Conservation (phyloP, 1,284 basidiomycete genomes). For the Rhodofomes roseus region DNA sequence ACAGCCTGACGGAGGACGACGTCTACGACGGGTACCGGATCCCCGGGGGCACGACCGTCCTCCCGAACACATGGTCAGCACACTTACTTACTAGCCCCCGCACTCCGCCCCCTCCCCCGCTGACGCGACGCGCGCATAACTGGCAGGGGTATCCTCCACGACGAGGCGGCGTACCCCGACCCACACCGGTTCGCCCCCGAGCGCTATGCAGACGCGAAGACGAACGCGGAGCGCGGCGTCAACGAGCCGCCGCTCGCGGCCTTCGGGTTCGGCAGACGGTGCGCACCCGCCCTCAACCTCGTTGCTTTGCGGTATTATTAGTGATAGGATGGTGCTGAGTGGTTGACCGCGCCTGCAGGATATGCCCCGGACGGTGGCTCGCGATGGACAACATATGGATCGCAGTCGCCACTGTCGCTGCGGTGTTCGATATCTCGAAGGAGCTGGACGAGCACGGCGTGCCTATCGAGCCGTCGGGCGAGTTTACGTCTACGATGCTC, state of each 20-base stretch:
- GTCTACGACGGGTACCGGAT: constrained; percentile 17
- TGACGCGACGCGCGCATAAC: no score
- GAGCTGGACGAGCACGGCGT: constrained; percentile 21
- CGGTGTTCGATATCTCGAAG: constrained; percentile 27
- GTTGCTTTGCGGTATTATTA: not conserved
- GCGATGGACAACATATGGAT: constrained; percentile 30
- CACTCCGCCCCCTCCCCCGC: no score
- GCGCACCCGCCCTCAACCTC: not conserved
- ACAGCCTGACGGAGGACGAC: constrained; percentile 17
- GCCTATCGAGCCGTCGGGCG: constrained; percentile 20
- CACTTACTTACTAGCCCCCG: not conserved
- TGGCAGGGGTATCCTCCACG: constrained; percentile 26
- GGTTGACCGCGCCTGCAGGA: constrained; percentile 9
- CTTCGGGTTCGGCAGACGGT: constrained; percentile 35
- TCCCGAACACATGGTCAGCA: constrained; percentile 20
- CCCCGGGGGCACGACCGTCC: constrained; percentile 17
- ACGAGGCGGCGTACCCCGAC: constrained; percentile 24
- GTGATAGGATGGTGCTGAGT: not conserved
- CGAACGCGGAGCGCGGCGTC: constrained; percentile 23
- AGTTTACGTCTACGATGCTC: constrained; percentile 19
- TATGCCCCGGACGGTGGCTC: constrained; percentile 28
- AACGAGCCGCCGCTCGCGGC: constrained; percentile 28
- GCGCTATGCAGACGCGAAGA: constrained; percentile 17
- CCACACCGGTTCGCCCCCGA: constrained; percentile 23
- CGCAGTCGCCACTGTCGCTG: constrained; percentile 23